Evolutionary conservation across 768 basidiomycete species (phyloP).

Genomic region (Termitomyces heimii): DNA sequence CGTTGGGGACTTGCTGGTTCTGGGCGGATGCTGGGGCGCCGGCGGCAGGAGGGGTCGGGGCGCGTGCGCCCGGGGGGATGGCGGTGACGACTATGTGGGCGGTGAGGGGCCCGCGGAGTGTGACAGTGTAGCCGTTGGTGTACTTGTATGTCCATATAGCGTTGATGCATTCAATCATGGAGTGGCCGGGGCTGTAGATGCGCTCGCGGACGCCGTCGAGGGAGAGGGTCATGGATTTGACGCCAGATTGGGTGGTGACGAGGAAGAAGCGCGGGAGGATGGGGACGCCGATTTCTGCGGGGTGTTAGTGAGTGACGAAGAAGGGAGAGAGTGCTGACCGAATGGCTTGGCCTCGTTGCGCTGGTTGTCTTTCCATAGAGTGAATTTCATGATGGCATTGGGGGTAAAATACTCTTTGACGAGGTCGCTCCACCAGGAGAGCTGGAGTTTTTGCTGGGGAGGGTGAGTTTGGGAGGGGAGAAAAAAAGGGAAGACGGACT

Average conservation of each 20-base stretch:
- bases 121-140: conserved; percentile 72
- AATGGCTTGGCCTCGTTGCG: conserved; percentile 78
- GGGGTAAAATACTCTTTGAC: conserved; percentile 68
- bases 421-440: conserved; percentile 62
- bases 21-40: too few relatives aligned
- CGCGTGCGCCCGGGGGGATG: conserved; percentile 19
- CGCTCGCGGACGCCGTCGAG: conserved; percentile 76
- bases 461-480: neutral
- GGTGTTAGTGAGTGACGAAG: neutral
- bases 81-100: conserved; percentile 49
- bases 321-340: conserved; percentile 43
- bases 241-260: conserved; percentile 79
- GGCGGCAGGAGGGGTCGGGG: conserved; percentile 1
- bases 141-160: conserved; percentile 84
- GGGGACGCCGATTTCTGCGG: conserved; percentile 69
- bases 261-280: conserved; percentile 83
- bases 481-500: conserved; percentile 25
- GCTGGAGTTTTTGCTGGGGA: conserved; percentile 45
- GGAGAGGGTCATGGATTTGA: conserved; percentile 76
- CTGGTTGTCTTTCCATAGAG: conserved; percentile 84
- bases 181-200: conserved; percentile 34
- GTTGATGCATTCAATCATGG: conserved; percentile 62
- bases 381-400: conserved; percentile 70
- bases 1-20: conserved; percentile 12
- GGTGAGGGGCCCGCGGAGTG: conserved; percentile 67